Evolutionary conservation across 1,284 basidiomycete species (phyloP), one percentile per base, ranked within the genome.

Genomic region (Marasmius sp.): DNA sequence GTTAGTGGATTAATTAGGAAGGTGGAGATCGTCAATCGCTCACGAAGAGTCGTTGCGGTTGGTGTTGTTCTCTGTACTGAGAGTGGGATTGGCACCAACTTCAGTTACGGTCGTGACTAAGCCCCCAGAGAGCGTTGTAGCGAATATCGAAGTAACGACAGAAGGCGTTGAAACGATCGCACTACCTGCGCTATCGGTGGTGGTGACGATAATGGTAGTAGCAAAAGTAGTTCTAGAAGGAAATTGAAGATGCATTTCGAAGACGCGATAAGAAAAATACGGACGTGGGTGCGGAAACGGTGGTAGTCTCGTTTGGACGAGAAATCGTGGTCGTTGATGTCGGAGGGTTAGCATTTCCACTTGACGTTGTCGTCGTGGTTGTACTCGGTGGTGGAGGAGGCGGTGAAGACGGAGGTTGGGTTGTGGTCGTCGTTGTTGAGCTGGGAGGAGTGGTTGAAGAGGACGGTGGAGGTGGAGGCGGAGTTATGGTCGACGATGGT

Each of bases 51-150:
- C 68, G 58, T 72, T 75, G 49, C 73, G 69, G 58, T 70, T 70
- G 38, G 20, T 20, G 41, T 65, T 67, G 47, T 79, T 77, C 65
- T 85, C 76, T 22, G 82, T 75, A 62, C 80, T 81, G 38, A 91
- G 79, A 18, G 88, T 89, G 16, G 89, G 89, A 69, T 91, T 91
- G 22, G 81, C 76, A 41, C 84, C 76, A 27, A 86, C 73, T 67
- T 85, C 77, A 0, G 89, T 91, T 60, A 89, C 75, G 3, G 86
- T 87, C 56, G 80, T 76, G 37, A 79, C 68, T 12, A 68, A 66
- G 10, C 89, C 89, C 65, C 84, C 75, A 34, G 75, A 78, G 41
- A 77, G 75, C 8, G 85, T 89, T 14, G 82, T 82, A 2, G 82
- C 85, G 33, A 84, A 68, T 12, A 82, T 77, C 45, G 83, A 74